These are phyloP conservation scores for Gryganskiella cystojenkinii DNA, from an alignment of 192 early-diverging fungal species.

Conservation along the genomic window DNA sequence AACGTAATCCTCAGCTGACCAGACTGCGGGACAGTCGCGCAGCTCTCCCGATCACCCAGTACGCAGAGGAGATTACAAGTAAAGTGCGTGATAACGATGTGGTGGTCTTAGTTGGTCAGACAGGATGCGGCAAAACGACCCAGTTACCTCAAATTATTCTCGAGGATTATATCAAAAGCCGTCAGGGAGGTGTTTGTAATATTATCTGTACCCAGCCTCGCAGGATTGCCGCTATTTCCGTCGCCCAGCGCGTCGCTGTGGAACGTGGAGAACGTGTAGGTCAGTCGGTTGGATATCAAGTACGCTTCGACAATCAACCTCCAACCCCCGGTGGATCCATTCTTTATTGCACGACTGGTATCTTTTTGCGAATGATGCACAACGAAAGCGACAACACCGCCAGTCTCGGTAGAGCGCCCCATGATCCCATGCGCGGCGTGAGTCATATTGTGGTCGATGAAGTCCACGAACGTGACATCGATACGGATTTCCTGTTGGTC, in stretches of 20 bases:
- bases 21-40: constrained; percentile 36
- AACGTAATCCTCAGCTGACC: constrained; percentile 30
- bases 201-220: constrained; percentile 72
- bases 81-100: constrained; percentile 57
- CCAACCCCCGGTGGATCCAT: constrained; percentile 53
- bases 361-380: constrained; percentile 71
- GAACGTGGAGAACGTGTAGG: constrained; percentile 56
- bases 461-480: constrained; percentile 64
- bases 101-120: constrained; percentile 58
- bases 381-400: constrained; percentile 29
- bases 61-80: constrained; percentile 33
- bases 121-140: constrained; percentile 70
- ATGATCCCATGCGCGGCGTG: constrained; percentile 65
- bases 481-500: constrained; percentile 58
- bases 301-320: constrained; percentile 53
- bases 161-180: constrained; percentile 58
- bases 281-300: constrained; percentile 56
- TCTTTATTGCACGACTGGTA: constrained; percentile 75
- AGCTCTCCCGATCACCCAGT: constrained; percentile 53
- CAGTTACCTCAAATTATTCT: constrained; percentile 80
- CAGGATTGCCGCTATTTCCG: constrained; percentile 79
- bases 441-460: constrained; percentile 68
- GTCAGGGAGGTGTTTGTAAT: constrained; percentile 53
- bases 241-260: constrained; percentile 68
- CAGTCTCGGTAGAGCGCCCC: constrained; percentile 23